phyloP scores from a whole-genome alignment of 768 basidiomycete genomes.

The Mycena amicta region DNA sequence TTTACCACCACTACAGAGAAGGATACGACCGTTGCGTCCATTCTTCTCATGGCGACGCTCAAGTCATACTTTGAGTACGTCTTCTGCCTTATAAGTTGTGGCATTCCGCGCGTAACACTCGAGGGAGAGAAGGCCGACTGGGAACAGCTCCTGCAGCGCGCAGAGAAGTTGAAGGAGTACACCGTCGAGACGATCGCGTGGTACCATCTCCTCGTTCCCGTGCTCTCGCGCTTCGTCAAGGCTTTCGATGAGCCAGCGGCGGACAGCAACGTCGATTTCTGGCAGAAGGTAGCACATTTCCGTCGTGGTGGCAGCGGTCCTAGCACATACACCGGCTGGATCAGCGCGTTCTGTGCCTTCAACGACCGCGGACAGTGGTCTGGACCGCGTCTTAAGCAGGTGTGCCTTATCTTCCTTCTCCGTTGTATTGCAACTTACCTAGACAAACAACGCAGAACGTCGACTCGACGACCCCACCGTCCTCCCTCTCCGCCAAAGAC shows the following conservation, averaged over 20 bases:
- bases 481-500: background rate
- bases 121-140: constrained; percentile 27
- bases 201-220: constrained; percentile 19
- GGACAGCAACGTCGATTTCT: constrained; percentile 1
- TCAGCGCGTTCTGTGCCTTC: constrained; percentile 20
- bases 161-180: too few species aligned
- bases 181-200: constrained; percentile 21
- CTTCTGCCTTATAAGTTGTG: too few species aligned
- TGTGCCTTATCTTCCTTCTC: background rate
- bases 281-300: too few species aligned
- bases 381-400: background rate
- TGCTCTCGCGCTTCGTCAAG: background rate
- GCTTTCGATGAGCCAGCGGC: constrained; percentile 1
- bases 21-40: constrained; percentile 28
- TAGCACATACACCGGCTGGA: constrained; percentile 16
- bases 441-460: background rate
- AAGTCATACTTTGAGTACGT: too few species aligned
- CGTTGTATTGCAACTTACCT: background rate
- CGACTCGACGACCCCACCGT: background rate
- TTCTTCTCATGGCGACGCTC: constrained; percentile 32
- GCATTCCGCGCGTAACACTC: too few species aligned
- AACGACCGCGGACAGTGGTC: constrained; percentile 14
- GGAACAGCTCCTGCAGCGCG: constrained; percentile 19
- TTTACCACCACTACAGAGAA: constrained; percentile 32
- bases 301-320: background rate